Evolutionary conservation across 495 filamentous ascomycete species (phyloP), one percentile per base, ranked within the genome.

Genomic region (Barbatosphaeria neglecta): DNA sequence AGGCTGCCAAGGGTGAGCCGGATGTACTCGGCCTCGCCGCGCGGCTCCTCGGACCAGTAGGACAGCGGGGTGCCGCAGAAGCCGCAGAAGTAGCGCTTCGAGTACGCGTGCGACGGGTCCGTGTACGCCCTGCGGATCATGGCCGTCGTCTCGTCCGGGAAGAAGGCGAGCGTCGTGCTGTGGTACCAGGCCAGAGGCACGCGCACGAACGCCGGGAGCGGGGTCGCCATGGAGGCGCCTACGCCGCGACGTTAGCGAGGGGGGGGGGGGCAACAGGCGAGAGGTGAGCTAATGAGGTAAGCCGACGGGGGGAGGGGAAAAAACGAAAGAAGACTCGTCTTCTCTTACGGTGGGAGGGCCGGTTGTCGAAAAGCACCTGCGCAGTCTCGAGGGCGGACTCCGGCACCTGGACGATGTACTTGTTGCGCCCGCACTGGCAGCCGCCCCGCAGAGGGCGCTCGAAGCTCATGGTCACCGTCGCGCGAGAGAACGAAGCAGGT

Each of bases 391-490:
- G 61, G 35, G 74, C 61, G 50, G 76, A 54, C 3, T 66, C 52
- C 3, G 89, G 87, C 23, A 88, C 70, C 22, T 73, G 62, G 47
- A 95, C 77, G 16, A 76, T 70, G 63, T 93, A 95, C 50, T 80
- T 74, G 56, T 90, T 94, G 23, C 89, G 80, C 35, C 87, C 87
- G 62, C 89, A 95, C 22, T 82, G 78, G 64, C 89, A 95, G 57
- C 81, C 73, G 47, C 89, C 88, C 44, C 71, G 75, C 22, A 95
- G 75, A 19, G 67, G 69, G 31, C 71, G 69, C 45, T 64, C 51
- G 47, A 56, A 44, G 59, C 55, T 62, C 75, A 78, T 80, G 4
- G 13, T 61, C 20, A 7, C 19, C 7, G 19, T 5, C 13, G 11
- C 5, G 15, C 15, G 33, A 4, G n/a, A n/a, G n/a, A n/a, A n/a